Conservation (phyloP, 306 rosid species). For the Rosa rugosa region DNA sequence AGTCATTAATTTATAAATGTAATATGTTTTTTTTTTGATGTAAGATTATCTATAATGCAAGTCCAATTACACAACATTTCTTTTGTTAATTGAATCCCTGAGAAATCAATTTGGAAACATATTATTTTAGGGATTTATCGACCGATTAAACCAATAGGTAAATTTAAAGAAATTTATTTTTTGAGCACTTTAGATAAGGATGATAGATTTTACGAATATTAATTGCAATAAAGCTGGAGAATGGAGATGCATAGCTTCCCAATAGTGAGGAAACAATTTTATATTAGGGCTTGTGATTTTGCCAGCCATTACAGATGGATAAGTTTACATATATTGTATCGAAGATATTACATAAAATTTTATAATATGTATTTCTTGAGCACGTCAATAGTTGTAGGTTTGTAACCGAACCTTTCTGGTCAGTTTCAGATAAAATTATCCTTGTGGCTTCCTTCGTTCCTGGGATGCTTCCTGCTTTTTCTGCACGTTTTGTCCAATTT, state of each 20-base stretch:
- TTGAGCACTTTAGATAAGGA: background rate
- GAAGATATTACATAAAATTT: background rate
- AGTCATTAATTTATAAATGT: no score
- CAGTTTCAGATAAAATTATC: background rate
- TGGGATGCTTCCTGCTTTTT: constrained; percentile 1
- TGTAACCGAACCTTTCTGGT: background rate
- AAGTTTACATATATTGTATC: background rate
- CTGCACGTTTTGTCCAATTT: constrained; percentile 8
- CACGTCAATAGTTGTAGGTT: background rate
- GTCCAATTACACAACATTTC: background rate
- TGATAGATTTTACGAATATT: background rate
- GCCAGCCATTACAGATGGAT: background rate
- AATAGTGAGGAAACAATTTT: background rate
- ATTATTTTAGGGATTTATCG: background rate
- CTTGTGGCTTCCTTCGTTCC: background rate
- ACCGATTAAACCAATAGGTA: background rate
- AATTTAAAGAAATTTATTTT: background rate
- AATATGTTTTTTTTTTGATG: no score
- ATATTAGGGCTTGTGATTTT: background rate
- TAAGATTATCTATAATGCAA: no score
- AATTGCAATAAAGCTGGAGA: background rate
- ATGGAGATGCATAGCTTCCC: background rate
- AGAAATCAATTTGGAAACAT: background rate
- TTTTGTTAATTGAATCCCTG: background rate
- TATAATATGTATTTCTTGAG: background rate